A percentile compares a stretch with the other conserved stretches of the same genome.
Conservation (phyloP, 257 asterid genomes). For the Ilex asprella region DNA sequence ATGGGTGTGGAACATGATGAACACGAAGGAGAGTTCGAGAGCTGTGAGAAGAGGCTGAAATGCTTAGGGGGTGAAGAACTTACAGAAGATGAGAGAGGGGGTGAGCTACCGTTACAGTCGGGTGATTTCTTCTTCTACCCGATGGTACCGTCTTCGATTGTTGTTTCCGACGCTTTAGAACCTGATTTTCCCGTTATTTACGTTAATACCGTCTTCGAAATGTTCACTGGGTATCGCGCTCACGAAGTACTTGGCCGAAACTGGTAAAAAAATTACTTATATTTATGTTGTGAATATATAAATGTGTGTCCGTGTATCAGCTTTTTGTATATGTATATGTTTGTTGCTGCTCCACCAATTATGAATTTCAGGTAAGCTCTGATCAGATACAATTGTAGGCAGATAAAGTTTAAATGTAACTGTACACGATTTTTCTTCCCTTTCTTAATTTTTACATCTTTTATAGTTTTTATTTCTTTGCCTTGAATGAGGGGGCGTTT, state of each 20-base stretch:
- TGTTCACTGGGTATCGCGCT: conserved; percentile 81
- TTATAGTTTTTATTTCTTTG: too few species aligned
- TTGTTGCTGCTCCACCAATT: too few species aligned
- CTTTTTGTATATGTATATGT: too few species aligned
- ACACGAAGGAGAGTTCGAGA: conserved; percentile 1
- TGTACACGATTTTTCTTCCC: too few species aligned
- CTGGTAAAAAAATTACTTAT: conserved; percentile 34
- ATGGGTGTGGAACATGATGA: conserved; percentile 29
- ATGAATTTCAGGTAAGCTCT: too few species aligned
- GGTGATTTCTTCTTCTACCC: conserved; percentile 37
- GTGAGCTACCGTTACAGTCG: conserved; percentile 14
- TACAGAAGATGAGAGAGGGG: conserved; percentile 6
- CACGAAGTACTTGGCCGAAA: conserved; percentile 86
- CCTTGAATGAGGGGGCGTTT: too few species aligned
- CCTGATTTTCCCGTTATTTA: conserved; percentile 74
- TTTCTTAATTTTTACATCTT: too few species aligned
- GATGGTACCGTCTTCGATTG: conserved; percentile 57
- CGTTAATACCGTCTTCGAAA: conserved; percentile 65
- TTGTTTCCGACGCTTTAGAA: conserved; percentile 75
- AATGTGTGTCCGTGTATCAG: too few species aligned
- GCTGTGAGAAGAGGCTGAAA: conserved; percentile 1
- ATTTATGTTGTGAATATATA: too few species aligned
- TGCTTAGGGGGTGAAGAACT: background rate
- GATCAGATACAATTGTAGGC: too few species aligned
- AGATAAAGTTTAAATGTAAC: too few species aligned